A percentile compares a stretch with the other conserved stretches of the same genome.
Conservation (phyloP, 305 asterid genomes). For the Solanum hybrid region DNA sequence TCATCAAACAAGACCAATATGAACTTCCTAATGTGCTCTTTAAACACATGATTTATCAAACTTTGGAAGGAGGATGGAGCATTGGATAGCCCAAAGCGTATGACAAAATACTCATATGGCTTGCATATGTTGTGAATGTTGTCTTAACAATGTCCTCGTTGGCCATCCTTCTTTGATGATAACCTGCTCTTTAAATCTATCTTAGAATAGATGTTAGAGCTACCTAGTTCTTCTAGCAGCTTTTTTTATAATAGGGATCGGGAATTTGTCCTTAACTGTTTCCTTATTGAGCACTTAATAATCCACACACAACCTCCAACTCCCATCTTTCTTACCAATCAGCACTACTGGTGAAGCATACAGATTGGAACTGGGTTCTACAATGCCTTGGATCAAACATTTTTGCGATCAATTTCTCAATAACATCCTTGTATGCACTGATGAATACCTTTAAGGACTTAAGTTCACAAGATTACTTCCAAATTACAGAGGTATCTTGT, state of each 20-base stretch:
- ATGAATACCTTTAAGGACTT: background rate
- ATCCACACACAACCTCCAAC: background rate
- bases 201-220: background rate
- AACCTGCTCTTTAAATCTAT: background rate
- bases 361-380: background rate
- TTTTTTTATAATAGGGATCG: background rate
- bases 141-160: background rate
- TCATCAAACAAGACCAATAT: background rate
- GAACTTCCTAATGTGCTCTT: background rate
- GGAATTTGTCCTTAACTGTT: background rate
- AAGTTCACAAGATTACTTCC: background rate
- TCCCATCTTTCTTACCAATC: background rate
- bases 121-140: background rate
- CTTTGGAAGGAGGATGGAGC: background rate
- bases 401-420: background rate
- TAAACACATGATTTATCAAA: background rate
- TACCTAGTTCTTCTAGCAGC: background rate
- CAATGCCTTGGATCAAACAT: background rate
- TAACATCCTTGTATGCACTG: background rate
- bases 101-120: background rate
- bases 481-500: background rate
- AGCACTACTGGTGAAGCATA: background rate
- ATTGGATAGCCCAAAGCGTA: background rate
- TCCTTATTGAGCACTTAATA: background rate
- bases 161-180: background rate